Evolutionary conservation across 2,329 filamentous ascomycete genomes (phyloP), one percentile per base, ranked within the genome.

Genomic region (Ophiocordyceps camponoti-saundersi): DNA sequence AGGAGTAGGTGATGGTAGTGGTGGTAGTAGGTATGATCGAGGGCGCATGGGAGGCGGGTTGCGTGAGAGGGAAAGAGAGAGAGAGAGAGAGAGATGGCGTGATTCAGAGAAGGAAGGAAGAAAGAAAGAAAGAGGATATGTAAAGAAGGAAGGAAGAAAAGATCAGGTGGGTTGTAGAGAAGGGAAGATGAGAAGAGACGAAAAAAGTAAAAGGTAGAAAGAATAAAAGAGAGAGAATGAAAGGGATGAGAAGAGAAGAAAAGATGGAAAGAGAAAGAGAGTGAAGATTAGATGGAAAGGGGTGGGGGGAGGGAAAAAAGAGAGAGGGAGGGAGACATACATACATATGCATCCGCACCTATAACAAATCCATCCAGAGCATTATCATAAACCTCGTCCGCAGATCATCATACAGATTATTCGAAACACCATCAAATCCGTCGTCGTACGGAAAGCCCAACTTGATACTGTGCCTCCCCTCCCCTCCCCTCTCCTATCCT

Each of bases 1-100:
- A n/a, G n/a, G n/a, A n/a, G n/a, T n/a, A n/a, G n/a, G n/a, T n/a
- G n/a, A n/a, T n/a, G n/a, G n/a, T n/a, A n/a, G n/a, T n/a, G n/a
- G n/a, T n/a, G n/a, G n/a, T n/a, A n/a, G n/a, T 71, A 75, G 53
- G 66, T 57, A 48, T 71, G 67, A 13, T 64, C 59, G 44, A 66
- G 59, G 47, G 62, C 18, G 6, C 16, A 58, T 46, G 65, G 63
- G 51, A 73, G 59, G 53, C 72, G 49, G 32, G 15, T 15, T 36
- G 12, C 34, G 18, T 18, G 6, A 16, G 15, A 4, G 3, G 15
- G 6, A 16, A 39, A 6, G 16, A 4, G 16, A 10, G 16, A 2
- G 2, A 10, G 11, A 18, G 36, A 18, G 2, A 16, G 36, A 7
- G 16, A 18, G 18, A 11, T 20, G 7, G 36, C 3, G 18, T 6